Conservation (phyloP, 371 early-diverging fungal species). For the Apophysomyces trapeziformis region DNA sequence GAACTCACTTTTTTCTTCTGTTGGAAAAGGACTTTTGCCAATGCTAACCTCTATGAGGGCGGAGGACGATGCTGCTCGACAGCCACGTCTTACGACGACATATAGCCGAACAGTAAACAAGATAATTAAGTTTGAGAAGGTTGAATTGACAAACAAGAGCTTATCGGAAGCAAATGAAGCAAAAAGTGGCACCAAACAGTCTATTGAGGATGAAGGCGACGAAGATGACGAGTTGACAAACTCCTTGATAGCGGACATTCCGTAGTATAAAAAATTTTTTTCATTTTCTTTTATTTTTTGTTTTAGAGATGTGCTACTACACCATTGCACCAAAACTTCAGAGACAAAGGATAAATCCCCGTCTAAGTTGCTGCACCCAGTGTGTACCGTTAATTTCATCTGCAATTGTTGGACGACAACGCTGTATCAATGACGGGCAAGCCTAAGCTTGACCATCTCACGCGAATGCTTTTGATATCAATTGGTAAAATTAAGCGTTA, state of each 20-base stretch:
- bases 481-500: slow-evolving; percentile 30
- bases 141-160: neutral
- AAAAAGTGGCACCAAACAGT: neutral
- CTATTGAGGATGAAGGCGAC: neutral
- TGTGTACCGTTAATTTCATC: slow-evolving; percentile 7
- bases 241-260: neutral
- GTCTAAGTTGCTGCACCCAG: slow-evolving; percentile 22
- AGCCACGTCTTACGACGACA: neutral
- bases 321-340: slow-evolving; percentile 4
- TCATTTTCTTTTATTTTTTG: neutral
- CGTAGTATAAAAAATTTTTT: neutral
- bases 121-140: slow-evolving; percentile 2
- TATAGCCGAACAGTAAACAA: neutral
- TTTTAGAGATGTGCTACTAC: slow-evolving; percentile 4
- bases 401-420: slow-evolving; percentile 27
- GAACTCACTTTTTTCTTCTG: neutral
- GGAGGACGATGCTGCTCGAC: slow-evolving; percentile 23
- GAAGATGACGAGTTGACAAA: neutral
- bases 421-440: slow-evolving; percentile 20
- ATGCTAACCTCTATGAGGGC: slow-evolving; percentile 14
- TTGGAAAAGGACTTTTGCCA: neutral
- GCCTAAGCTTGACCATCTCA: slow-evolving; percentile 17
- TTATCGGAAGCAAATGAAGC: neutral
- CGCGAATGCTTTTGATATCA: slow-evolving; percentile 36
- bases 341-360: neutral